Evolutionary conservation across 2,329 filamentous ascomycete genomes (phyloP).

Genomic region (Aspergillus sp.): DNA sequence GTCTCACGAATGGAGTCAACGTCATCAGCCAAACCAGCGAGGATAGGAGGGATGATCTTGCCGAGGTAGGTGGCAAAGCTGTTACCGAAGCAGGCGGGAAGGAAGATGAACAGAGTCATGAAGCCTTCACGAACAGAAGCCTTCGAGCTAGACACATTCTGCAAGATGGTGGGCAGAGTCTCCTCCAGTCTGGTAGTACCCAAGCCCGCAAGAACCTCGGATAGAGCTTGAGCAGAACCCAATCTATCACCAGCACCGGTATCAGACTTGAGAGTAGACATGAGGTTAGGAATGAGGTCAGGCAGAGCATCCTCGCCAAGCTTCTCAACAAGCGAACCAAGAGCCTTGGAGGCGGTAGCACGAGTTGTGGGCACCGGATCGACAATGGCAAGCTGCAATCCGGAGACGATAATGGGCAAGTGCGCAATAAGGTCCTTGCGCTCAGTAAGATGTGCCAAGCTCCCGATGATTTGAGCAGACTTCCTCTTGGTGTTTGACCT

Average conservation of each 20-base stretch:
- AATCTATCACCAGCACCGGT: slow-evolving; percentile 94
- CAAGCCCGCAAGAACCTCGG: slow-evolving; percentile 91
- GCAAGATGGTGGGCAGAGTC: slow-evolving; percentile 90
- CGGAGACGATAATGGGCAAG: slow-evolving; percentile 86
- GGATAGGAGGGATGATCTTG: slow-evolving; percentile 91
- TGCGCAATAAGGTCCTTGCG: slow-evolving; percentile 90
- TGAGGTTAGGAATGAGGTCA: slow-evolving; percentile 94
- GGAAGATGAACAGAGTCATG: slow-evolving; percentile 99
- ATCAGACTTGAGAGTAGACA: slow-evolving; percentile 96
- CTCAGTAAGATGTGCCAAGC: slow-evolving; percentile 93
- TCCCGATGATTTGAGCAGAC: slow-evolving; percentile 95
- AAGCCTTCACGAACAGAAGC: slow-evolving; percentile 92
- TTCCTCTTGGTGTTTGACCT: slow-evolving; percentile 95
- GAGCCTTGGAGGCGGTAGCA: slow-evolving; percentile 90
- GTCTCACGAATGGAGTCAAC: slow-evolving; percentile 95
- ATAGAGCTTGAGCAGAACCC: slow-evolving; percentile 92
- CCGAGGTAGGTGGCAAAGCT: slow-evolving; percentile 95
- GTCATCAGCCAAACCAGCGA: slow-evolving; percentile 92
- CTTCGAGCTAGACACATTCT: slow-evolving; percentile 92
- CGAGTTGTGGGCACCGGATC: slow-evolving; percentile 96
- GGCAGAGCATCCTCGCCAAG: slow-evolving; percentile 94
- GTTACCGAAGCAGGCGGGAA: slow-evolving; percentile 98
- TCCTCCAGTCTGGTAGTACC: slow-evolving; percentile 92
- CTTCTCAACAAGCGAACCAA: slow-evolving; percentile 97
- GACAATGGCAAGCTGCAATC: slow-evolving; percentile 82